Percentiles rank a stretch among this genome's conserved stretches.
phyloP scores from a whole-genome alignment of 1,284 basidiomycete genomes.

The Heterobasidion irregulare region DNA sequence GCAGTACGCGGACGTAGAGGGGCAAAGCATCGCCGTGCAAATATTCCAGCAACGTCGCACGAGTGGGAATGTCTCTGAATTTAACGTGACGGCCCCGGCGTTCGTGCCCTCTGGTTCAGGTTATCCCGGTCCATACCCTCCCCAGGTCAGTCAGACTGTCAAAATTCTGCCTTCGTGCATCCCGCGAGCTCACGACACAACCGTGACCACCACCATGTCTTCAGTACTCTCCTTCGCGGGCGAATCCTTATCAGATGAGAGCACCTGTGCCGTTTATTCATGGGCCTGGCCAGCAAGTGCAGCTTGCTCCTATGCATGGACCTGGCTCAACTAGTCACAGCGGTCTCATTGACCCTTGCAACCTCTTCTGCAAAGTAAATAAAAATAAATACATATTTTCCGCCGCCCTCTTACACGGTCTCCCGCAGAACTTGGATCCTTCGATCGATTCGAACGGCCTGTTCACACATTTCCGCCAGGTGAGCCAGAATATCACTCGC shows the following conservation, averaged over 20 bases:
- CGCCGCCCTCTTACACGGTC: neutral
- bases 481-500: constrained; percentile 22
- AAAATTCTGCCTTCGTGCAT: neutral
- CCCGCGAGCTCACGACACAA: neutral
- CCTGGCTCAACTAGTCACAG: constrained; percentile 75
- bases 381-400: neutral
- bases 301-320: constrained; percentile 63
- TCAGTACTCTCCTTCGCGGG: constrained; percentile 59
- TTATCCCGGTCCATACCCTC: constrained; percentile 27
- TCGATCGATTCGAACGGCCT: constrained; percentile 80
- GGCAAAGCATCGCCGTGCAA: constrained; percentile 74
- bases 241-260: constrained; percentile 26
- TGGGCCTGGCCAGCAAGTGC: constrained; percentile 85
- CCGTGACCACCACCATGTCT: too few relatives aligned
- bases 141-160: constrained; percentile 10
- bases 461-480: constrained; percentile 73
- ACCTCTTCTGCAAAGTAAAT: constrained; percentile 79
- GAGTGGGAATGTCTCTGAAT: constrained; percentile 46
- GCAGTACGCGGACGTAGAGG: constrained; percentile 75
- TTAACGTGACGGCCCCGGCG: constrained; percentile 62
- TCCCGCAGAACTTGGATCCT: constrained; percentile 70
- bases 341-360: constrained; percentile 86
- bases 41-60: constrained; percentile 60
- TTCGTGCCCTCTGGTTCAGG: constrained; percentile 64
- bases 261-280: constrained; percentile 53